phyloP scores from a whole-genome alignment of 1,139 yeast species.

The Kodamaea plutei region DNA sequence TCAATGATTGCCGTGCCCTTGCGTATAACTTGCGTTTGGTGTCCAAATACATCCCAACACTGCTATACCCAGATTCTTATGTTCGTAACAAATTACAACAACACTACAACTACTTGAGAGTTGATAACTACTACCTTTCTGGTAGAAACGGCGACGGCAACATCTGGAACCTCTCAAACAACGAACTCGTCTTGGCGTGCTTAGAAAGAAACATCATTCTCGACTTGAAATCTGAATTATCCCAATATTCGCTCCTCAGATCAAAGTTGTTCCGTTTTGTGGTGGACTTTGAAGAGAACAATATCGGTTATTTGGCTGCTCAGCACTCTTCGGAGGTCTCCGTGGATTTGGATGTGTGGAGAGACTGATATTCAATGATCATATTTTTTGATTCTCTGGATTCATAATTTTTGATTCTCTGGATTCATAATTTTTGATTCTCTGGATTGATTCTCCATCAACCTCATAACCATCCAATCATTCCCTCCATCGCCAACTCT shows the following conservation, averaged over 20 bases:
- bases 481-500: too few relatives aligned
- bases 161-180: constrained; percentile 40
- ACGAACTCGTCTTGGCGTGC: constrained; percentile 46
- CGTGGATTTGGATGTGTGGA: constrained; percentile 5
- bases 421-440: too few relatives aligned
- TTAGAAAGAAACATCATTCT: constrained; percentile 46
- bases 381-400: too few relatives aligned
- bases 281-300: constrained; percentile 29
- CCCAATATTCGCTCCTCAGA: constrained; percentile 20
- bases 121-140: constrained; percentile 48
- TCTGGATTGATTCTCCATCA: too few relatives aligned
- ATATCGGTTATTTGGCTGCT: constrained; percentile 36
- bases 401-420: too few relatives aligned
- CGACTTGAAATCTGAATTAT: constrained; percentile 15
- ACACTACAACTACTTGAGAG: constrained; percentile 41
- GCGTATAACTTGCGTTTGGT: constrained; percentile 34
- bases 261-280: constrained; percentile 27
- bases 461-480: too few relatives aligned
- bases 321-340: constrained; percentile 10
- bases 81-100: constrained; percentile 36
- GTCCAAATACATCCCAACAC: constrained; percentile 36
- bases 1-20: constrained; percentile 30
- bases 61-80: constrained; percentile 32
- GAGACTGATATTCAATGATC: not conserved
- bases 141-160: constrained; percentile 44